These are phyloP conservation scores for Herpetomonas muscarum DNA, from an alignment of 208 protist species.

Conservation along the genomic window DNA sequence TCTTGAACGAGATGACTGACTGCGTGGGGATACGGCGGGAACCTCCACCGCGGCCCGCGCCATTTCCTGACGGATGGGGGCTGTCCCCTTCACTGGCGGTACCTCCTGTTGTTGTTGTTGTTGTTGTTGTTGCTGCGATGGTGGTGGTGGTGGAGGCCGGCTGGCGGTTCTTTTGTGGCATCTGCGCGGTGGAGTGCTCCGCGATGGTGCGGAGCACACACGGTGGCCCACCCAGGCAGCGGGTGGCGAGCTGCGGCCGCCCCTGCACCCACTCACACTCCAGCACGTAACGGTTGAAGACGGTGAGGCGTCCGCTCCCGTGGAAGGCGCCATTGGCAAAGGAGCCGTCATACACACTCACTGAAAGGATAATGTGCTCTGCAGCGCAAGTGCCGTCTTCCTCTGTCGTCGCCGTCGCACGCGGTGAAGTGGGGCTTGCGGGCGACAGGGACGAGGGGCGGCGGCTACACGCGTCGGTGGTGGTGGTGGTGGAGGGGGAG, in stretches of 20 bases:
- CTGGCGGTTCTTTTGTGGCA: too few species aligned
- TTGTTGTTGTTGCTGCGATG: neutral
- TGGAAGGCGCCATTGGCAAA: slow-evolving; percentile 38
- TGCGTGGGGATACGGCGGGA: too few species aligned
- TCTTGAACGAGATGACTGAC: neutral
- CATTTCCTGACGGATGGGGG: too few species aligned
- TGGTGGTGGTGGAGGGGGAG: neutral
- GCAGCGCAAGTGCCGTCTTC: neutral
- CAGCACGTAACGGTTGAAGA: slow-evolving; percentile 37
- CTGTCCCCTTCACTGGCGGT: neutral
- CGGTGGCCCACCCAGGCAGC: neutral
- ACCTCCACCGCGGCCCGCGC: too few species aligned
- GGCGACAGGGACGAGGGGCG: too few species aligned
- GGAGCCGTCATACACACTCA: slow-evolving; percentile 36
- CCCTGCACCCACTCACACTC: slow-evolving; percentile 51
- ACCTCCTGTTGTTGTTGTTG: neutral
- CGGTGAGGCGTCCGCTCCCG: slow-evolving; percentile 44
- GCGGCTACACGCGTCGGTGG: too few species aligned
- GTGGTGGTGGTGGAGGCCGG: too few species aligned
- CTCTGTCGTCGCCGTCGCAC: neutral
- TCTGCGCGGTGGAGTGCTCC: neutral
- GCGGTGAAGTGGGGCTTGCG: too few species aligned
- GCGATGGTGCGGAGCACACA: slow-evolving; percentile 14
- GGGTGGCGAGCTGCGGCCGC: slow-evolving; percentile 18
- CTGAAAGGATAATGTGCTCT: slow-evolving; percentile 13